Conservation (phyloP, 176 grass and related monocot species). For the Saccharum spontaneum region DNA sequence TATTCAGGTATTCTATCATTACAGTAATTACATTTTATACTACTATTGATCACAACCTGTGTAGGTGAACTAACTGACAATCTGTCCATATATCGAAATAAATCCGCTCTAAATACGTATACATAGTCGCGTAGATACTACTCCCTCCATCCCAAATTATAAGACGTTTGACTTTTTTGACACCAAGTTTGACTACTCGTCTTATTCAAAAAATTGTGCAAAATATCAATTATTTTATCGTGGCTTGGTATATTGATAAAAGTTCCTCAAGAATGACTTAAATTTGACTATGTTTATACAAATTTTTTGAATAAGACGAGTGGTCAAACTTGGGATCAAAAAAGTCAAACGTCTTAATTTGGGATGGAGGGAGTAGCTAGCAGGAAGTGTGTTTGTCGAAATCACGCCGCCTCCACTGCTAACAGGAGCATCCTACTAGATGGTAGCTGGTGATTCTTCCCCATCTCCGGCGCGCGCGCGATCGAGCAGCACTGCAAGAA, state of each 20-base stretch:
- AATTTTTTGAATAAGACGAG: no score
- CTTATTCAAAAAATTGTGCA: no score
- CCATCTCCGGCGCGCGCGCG: background rate
- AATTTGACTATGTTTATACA: no score
- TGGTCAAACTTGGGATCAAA: no score
- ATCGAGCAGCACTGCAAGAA: background rate
- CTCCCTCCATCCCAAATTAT: no score
- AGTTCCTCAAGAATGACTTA: no score
- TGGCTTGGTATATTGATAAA: no score
- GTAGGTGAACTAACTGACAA: background rate
- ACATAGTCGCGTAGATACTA: no score
- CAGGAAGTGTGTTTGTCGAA: background rate
- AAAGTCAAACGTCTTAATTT: no score
- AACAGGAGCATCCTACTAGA: background rate
- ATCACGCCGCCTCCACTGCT: background rate
- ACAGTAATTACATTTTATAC: background rate
- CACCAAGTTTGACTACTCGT: no score
- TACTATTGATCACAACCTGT: background rate
- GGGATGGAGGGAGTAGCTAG: background rate
- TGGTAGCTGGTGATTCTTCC: background rate
- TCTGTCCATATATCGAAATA: background rate
- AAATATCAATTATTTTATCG: no score
- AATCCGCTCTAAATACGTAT: background rate
- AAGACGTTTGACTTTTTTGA: no score
- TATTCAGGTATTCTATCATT: background rate